Percentiles rank a stretch among this genome's conserved stretches.
Evolutionary conservation across 257 asterid genomes (phyloP).

Genomic region (Solanum chilense): DNA sequence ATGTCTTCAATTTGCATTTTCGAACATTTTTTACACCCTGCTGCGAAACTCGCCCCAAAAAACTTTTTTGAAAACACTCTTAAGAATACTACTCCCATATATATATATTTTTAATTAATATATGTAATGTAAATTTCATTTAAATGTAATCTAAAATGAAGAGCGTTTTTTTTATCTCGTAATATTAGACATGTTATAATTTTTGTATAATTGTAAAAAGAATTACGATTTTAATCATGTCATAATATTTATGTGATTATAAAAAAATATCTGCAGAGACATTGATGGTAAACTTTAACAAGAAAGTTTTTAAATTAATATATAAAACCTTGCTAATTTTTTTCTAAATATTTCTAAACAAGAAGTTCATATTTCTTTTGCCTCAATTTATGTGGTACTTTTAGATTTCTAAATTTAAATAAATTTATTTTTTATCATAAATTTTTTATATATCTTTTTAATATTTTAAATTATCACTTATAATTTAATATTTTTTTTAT

Average conservation of each 20-base stretch:
- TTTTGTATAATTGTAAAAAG: background rate
- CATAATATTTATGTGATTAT: background rate
- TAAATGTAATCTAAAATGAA: background rate
- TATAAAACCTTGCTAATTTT: background rate
- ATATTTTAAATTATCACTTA: too few relatives aligned
- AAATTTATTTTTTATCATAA: too few relatives aligned
- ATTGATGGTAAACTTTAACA: background rate
- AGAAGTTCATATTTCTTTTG: background rate
- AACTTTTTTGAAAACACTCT: too few relatives aligned
- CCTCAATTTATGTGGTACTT: background rate
- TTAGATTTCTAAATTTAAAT: rapidly evolving
- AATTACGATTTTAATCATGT: rapidly evolving
- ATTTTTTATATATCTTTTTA: too few relatives aligned
- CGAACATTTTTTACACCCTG: rapidly evolving
- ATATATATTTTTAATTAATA: too few relatives aligned
- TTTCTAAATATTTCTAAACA: background rate
- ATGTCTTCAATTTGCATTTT: too few relatives aligned
- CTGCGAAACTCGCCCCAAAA: too few relatives aligned
- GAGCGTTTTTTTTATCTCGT: background rate
- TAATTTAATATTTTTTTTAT: too few relatives aligned
- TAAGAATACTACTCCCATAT: background rate
- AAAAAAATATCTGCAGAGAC: too few relatives aligned
- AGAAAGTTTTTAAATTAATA: background rate
- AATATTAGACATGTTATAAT: background rate
- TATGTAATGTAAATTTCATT: background rate